A percentile compares a stretch with the other conserved stretches of the same genome.
phyloP scores from a whole-genome alignment of 306 rosid genomes.

The Lagenaria siceraria region DNA sequence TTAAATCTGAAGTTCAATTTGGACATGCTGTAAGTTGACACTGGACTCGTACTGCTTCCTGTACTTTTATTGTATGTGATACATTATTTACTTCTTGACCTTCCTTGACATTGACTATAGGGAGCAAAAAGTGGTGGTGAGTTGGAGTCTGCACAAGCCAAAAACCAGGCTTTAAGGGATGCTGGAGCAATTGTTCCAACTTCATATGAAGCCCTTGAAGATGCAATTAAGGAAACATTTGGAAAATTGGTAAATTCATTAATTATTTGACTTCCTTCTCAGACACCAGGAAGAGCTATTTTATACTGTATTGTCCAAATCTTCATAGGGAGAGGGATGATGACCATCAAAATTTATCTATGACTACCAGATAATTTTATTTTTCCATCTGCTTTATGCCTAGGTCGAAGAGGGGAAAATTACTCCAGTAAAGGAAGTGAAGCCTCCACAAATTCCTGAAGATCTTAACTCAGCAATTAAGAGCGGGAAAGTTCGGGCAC shows the following conservation, averaged over 20 bases:
- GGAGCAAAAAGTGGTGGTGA: slow-evolving; percentile 99
- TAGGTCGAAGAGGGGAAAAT: slow-evolving; percentile 66
- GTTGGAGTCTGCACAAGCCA: slow-evolving; percentile 95
- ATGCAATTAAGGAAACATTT: slow-evolving; percentile 65
- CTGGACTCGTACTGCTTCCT: neutral
- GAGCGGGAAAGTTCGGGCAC: slow-evolving; percentile 98
- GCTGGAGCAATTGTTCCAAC: slow-evolving; percentile 99
- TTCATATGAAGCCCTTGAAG: slow-evolving; percentile 79
- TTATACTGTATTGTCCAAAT: neutral
- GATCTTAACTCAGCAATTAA: slow-evolving; percentile 74
- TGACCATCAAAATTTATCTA: neutral
- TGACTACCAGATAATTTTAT: neutral
- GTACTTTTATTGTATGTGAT: slow-evolving; percentile 7
- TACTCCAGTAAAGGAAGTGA: slow-evolving; percentile 66
- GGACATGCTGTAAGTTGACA: slow-evolving; percentile 90
- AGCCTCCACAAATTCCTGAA: slow-evolving; percentile 94
- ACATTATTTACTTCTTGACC: neutral
- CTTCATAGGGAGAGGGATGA: neutral
- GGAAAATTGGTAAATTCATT: slow-evolving; percentile 60
- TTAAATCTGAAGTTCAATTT: slow-evolving; percentile 99
- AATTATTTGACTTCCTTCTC: slow-evolving; percentile 13
- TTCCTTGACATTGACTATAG: slow-evolving; percentile 25
- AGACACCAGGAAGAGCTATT: neutral
- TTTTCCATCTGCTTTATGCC: slow-evolving; percentile 9
- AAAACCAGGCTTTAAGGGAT: slow-evolving; percentile 84